A percentile compares a stretch with the other conserved stretches of the same genome.
These are phyloP conservation scores for Amesomyces nigricolor DNA, from an alignment of 2,329 filamentous ascomycete genomes.

Conservation along the genomic window DNA sequence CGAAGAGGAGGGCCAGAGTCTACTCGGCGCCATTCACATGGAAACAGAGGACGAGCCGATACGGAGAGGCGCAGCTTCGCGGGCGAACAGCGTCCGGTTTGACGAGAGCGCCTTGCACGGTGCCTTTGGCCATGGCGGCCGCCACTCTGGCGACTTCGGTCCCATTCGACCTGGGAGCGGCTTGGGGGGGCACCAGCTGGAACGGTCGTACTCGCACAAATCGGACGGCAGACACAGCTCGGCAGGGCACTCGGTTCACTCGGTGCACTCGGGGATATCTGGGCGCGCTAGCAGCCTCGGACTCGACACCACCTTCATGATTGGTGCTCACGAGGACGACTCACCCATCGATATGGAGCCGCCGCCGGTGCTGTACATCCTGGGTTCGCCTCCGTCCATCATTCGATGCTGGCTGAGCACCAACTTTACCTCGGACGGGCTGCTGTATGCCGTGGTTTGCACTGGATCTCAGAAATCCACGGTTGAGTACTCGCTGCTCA, in stretches of 20 bases:
- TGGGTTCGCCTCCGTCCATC: conserved; percentile 87
- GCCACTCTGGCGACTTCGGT: conserved; percentile 77
- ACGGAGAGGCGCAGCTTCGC: conserved; percentile 77
- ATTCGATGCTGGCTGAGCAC: conserved; percentile 92
- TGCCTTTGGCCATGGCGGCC: conserved; percentile 70
- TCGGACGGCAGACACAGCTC: conserved; percentile 94
- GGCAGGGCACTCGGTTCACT: conserved; percentile 69
- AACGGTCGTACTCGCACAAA: conserved; percentile 88
- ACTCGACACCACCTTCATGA: conserved; percentile 65
- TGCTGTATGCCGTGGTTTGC: conserved; percentile 88
- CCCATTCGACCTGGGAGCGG: conserved; percentile 73
- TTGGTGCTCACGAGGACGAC: conserved; percentile 57
- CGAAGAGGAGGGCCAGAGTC: conserved; percentile 76
- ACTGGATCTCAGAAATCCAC: conserved; percentile 85
- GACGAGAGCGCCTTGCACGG: conserved; percentile 92
- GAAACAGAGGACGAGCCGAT: conserved; percentile 84
- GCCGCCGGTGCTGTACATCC: conserved; percentile 75
- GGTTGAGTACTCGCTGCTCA: conserved; percentile 69
- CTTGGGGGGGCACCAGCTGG: conserved; percentile 69
- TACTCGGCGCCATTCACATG: conserved; percentile 75
- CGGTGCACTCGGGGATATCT: conserved; percentile 65
- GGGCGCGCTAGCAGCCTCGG: conserved; percentile 85
- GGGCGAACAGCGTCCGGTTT: conserved; percentile 95
- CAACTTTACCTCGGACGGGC: conserved; percentile 80
- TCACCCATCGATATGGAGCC: conserved; percentile 68